Conservation (phyloP, 176 grass and related monocot genomes). For the Aegilops tauschii region DNA sequence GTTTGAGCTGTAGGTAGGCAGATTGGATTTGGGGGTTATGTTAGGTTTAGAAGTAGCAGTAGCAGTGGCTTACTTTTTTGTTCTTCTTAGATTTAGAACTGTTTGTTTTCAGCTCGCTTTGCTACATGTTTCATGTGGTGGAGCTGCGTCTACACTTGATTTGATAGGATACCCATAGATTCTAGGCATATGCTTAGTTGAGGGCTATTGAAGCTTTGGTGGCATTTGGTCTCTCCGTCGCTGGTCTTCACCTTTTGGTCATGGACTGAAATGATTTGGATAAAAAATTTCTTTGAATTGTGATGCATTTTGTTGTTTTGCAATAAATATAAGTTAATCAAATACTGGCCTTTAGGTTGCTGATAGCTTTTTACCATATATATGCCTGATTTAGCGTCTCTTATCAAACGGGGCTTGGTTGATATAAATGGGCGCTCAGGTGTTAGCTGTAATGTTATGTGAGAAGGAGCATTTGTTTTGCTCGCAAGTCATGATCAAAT, state of each 20-base stretch:
- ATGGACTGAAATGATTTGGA: too few relatives aligned
- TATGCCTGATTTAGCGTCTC: neutral
- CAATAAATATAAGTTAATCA: neutral
- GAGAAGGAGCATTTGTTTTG: neutral
- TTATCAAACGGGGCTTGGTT: neutral
- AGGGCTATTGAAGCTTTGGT: neutral
- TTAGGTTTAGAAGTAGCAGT: neutral
- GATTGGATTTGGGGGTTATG: neutral
- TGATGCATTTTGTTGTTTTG: neutral
- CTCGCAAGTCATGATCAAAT: neutral
- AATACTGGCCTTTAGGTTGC: neutral
- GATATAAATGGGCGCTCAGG: neutral
- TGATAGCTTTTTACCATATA: neutral
- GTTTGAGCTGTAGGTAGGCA: neutral
- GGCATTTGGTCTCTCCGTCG: neutral
- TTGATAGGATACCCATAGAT: neutral
- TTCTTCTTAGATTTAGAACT: too few relatives aligned
- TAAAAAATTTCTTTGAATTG: too few relatives aligned
- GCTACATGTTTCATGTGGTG: neutral
- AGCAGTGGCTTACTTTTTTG: neutral
- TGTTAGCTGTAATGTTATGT: neutral
- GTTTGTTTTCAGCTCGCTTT: neutral
- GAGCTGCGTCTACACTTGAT: neutral
- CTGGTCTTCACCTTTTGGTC: too few relatives aligned
- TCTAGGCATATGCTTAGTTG: neutral